Evolutionary conservation across 164 flowering plant species (phyloP).

Genomic region (Berberis vulgaris): DNA sequence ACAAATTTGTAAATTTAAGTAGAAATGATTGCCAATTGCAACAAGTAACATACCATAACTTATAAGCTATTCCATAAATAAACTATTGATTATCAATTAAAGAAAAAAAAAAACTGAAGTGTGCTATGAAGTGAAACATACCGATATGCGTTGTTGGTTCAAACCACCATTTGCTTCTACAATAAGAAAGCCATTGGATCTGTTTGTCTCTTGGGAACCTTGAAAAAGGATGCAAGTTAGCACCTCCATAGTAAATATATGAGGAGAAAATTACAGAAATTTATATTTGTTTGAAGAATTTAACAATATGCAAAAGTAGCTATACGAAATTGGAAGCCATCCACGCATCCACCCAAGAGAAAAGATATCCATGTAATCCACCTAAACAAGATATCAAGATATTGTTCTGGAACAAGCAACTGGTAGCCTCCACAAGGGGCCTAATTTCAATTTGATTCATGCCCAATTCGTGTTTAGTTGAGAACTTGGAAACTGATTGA

Average conservation of each 20-base stretch:
- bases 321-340: background rate
- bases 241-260: background rate
- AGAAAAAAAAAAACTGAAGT: background rate
- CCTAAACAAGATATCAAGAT: too few relatives aligned
- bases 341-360: background rate
- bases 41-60: background rate
- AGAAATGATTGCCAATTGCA: too few relatives aligned
- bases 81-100: background rate
- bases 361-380: too few relatives aligned
- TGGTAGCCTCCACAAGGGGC: too few relatives aligned
- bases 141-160: slow-evolving; percentile 94
- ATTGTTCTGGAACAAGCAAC: too few relatives aligned
- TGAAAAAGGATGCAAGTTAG: background rate
- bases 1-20: too few relatives aligned
- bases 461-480: too few relatives aligned
- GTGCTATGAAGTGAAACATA: slow-evolving; percentile 25
- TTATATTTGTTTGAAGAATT: too few relatives aligned
- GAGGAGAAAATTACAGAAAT: background rate
- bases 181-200: slow-evolving; percentile 79
- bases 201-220: slow-evolving; percentile 32
- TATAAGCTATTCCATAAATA: background rate
- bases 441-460: too few relatives aligned
- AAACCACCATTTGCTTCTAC: slow-evolving; percentile 97
- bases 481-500: too few relatives aligned
- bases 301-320: too few relatives aligned